Evolutionary conservation across 2,329 filamentous ascomycete genomes (phyloP), one percentile per base, ranked within the genome.

Genomic region (Hansfordia pulvinata): DNA sequence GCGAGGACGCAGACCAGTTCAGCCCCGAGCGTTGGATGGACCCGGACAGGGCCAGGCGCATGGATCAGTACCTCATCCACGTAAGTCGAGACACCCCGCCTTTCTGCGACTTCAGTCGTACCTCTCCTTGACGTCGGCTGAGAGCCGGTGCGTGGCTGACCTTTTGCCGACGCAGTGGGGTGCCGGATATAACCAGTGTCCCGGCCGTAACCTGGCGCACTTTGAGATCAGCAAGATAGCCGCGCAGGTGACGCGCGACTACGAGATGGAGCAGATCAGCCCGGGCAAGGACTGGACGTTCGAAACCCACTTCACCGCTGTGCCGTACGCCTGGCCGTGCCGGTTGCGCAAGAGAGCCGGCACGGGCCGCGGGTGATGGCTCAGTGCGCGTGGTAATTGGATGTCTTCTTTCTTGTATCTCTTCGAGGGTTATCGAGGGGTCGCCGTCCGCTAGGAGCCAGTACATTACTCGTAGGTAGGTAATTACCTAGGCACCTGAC

Each of bases 251-350:
- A 29, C 39, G 6, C 26, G 34, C 10, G 36, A 39, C 25, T 37
- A 40, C 27, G 14, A 41, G 10, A 33, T 44, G 12, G 21, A 29
- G 5, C 37, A 38, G 28, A 38, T 39, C 8, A 27, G 45, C 16
- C 27, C 30, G 17, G 18, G 28, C 6, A 32, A 41, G 19, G 30
- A 41, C 23, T 46, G 43, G 43, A 35, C 26, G 10, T 45, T 33
- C 22, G 39, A 40, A 28, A 39, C 40, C 2, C 42, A 40, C 14
- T 41, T 47, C 21, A 41, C 34, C 5, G 29, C 36, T 2, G 35
- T 41, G 8, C 40, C 42, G 3, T 32, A 40, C 13, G 28, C 30
- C 8, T 45, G 40, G 39, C 38, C 41, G n/a, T n/a, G n/a, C n/a
- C n/a, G n/a, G n/a, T n/a, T n/a, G n/a, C n/a, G n/a, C n/a, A n/a